Evolutionary conservation across 2,329 filamentous ascomycete species (phyloP), one percentile per base, ranked within the genome.

Genomic region (Arthrobotrys pseudoclavata): DNA sequence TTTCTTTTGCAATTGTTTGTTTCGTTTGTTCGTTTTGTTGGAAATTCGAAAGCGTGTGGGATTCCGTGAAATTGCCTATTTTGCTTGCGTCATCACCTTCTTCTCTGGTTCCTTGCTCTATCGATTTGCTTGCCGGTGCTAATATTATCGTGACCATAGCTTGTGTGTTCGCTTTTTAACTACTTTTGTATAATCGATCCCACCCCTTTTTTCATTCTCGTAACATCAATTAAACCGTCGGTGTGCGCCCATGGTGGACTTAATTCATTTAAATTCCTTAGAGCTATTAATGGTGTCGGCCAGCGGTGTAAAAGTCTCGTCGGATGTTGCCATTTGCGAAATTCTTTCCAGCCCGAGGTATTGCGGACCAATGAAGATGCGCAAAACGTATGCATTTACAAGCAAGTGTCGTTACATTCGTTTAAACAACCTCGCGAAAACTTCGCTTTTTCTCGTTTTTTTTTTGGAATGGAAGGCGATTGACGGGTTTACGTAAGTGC

Each of bases 391-490:
- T 60, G 55, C 55, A 60, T 60, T 34, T 40, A 60, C 52, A 13
- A 57, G 52, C 52, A 57, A 26, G 52, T 40, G 52, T 29, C 34
- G 55, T 60, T 60, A 60, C 55, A 60, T 60, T 60, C 55, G 55
- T 60, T 26, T 60, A 60, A 40, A 60, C 4, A 40, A 18, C 15
- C 10, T 20, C 15, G 6, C 47, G 22, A 50, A 47, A 24, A 24
- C 9, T 13, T 50, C 47, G 47, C 7, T 24, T 22, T 50, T 24
- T 50, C 26, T 9, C 3, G 26, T 50, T 1, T 24, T 24, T 50
- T 24, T 24, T 5, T 50, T 18, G n/a, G 6, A 45, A 45, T n/a
- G 6, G 42, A 20, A 18, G n/a, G n/a, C n/a, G 2, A 1, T 45
- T 18, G n/a, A 18, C n/a, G n/a, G 2, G n/a, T n/a, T 45, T 45